Conservation (phyloP, 2,329 filamentous ascomycete species). For the Monilinia vaccinii-corymbosi region DNA sequence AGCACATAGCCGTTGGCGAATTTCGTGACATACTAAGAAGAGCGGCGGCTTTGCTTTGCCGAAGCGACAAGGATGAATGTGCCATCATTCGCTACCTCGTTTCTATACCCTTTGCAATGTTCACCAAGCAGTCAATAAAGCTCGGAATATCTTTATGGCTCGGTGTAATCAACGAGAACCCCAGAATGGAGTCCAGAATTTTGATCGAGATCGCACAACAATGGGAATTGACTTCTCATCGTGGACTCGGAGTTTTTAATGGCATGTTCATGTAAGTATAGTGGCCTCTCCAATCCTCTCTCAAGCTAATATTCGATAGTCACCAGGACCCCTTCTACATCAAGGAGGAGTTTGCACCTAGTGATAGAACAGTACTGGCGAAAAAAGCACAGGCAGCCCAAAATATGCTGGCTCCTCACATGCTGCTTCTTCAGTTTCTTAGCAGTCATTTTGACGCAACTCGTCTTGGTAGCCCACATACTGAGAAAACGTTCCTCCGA, state of each 20-base stretch:
- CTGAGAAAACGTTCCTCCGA: constrained; percentile 72
- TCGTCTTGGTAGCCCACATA: constrained; percentile 72
- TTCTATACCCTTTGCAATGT: constrained; percentile 83
- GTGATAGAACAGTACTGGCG: constrained; percentile 64
- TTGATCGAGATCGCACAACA: constrained; percentile 80
- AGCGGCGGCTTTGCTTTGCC: constrained; percentile 79
- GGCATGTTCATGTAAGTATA: constrained; percentile 49
- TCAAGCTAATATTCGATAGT: constrained; percentile 33
- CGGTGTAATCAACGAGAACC: constrained; percentile 93
- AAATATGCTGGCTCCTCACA: constrained; percentile 78
- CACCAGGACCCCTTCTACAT: constrained; percentile 84
- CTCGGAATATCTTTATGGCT: constrained; percentile 94
- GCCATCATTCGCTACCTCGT: constrained; percentile 82
- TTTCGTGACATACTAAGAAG: constrained; percentile 74
- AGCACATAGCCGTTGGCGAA: constrained; percentile 61
- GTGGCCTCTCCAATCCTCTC: neutral
- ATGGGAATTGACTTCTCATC: constrained; percentile 79
- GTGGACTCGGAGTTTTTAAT: constrained; percentile 74
- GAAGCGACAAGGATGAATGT: constrained; percentile 64
- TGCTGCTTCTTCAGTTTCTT: constrained; percentile 78
- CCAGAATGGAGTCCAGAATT: constrained; percentile 75
- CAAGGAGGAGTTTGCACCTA: constrained; percentile 87
- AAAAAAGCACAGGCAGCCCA: constrained; percentile 73
- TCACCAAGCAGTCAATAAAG: constrained; percentile 92
- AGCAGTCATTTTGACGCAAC: constrained; percentile 92